Evolutionary conservation across 805 yeast species (phyloP), one percentile per base, ranked within the genome.

Genomic region (Candida stauntonica): DNA sequence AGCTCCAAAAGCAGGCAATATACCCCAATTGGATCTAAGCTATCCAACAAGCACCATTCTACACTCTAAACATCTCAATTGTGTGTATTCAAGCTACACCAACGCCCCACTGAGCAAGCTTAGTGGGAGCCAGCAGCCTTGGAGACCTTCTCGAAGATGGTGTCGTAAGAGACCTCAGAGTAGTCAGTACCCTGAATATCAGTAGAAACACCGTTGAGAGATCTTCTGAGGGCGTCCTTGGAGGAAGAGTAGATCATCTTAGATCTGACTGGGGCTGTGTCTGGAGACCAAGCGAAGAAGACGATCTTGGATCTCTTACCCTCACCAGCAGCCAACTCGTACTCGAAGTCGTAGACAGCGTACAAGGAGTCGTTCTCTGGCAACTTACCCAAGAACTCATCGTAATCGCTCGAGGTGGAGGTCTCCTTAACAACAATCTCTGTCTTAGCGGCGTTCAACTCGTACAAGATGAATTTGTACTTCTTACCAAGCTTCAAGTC

Each of bases 161-260:
- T 74, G 63, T 91, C 99, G 67, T 83, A 86, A 49, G 95, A 86
- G 52, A 93, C 97, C 75, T 93, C 99, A 47, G 94, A 81, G 69
- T 81, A 89, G 67, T 93, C 99, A 43, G 99, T 93, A 62, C 98
- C 99, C 73, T 93, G 99, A 60, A 93, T 75, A 61, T 93, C 99
- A 53, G 95, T 66, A 41, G 96, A 72, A 52, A 93, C 80, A 67
- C 99, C 99, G 64, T 86, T 91, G 61, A 93, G 75, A 41, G 99
- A 91, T 70, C 96, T 87, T 76, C 98, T 91, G 61, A 93, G 77
- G 35, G 97, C 96, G 58, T 89, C 98, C 70, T 88, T 88, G 45
- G 98, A 89, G n/a, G 96, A 79, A 33, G 99, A 98, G 72, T 89
- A 91, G 47, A 91, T 85, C 99, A 93, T 93, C 84, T 93, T 93